Evolutionary conservation across 2,329 filamentous ascomycete genomes (phyloP).

Genomic region (Fusarium continuum): DNA sequence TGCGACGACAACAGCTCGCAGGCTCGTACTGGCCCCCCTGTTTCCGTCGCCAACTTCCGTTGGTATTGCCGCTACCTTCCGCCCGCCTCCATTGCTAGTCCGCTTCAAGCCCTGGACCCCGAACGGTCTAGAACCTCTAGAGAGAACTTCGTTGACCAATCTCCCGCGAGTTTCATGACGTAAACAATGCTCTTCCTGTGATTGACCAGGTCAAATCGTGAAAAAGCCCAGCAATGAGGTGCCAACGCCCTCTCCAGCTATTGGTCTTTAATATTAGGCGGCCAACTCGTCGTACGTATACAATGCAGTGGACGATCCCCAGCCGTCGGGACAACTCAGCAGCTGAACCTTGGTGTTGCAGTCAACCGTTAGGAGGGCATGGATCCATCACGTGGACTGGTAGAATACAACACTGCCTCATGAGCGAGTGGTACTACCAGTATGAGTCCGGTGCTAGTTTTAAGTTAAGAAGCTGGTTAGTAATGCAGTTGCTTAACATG

Average conservation of each 20-base stretch:
- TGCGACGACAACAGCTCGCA: background rate
- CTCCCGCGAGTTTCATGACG: constrained; percentile 19
- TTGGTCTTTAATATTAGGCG: background rate
- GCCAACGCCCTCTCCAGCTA: background rate
- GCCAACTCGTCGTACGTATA: constrained; percentile 4
- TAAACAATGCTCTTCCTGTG: constrained; percentile 3
- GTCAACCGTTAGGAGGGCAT: no score
- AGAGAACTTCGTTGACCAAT: constrained; percentile 35
- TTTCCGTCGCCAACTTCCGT: constrained; percentile 28
- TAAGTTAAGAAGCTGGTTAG: background rate
- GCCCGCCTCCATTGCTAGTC: constrained; percentile 12
- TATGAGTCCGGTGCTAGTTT: background rate
- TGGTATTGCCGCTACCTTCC: constrained; percentile 30
- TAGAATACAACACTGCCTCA: no score
- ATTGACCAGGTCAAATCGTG: constrained; percentile 1
- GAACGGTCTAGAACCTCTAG: constrained; percentile 33
- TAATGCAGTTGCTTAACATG: background rate
- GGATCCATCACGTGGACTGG: background rate
- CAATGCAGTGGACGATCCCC: no score
- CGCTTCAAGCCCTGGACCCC: constrained; percentile 19
- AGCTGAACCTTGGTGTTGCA: background rate
- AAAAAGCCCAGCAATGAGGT: background rate
- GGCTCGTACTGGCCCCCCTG: background rate
- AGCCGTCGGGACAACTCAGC: no score
- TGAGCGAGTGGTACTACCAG: no score